Conservation (phyloP, 2,329 filamentous ascomycete genomes). For the Fusarium sulawesiense region DNA sequence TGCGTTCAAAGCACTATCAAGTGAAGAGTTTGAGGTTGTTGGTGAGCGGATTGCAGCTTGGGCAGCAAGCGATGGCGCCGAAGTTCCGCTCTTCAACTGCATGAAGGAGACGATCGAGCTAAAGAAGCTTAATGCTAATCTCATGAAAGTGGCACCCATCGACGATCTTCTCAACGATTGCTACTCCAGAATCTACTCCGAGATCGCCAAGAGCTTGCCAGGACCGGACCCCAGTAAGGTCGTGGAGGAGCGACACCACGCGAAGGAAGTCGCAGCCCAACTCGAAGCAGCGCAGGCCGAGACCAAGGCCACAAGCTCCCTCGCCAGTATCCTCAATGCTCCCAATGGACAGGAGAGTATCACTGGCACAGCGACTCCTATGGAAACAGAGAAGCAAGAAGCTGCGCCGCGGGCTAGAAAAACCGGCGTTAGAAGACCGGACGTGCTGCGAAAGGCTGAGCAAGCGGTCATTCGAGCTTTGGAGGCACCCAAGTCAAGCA, state of each 20-base stretch:
- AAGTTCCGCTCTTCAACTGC: conserved; percentile 61
- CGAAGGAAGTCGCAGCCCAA: conserved; percentile 55
- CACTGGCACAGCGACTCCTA: conserved; percentile 50
- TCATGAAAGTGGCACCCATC: conserved; percentile 87
- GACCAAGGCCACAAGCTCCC: conserved; percentile 51
- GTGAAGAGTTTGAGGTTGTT: conserved; percentile 69
- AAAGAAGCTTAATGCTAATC: conserved; percentile 81
- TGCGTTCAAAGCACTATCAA: conserved; percentile 64
- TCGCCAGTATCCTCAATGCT: conserved; percentile 58
- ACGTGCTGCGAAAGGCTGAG: conserved; percentile 71
- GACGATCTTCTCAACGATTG: conserved; percentile 95
- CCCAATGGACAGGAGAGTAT: conserved; percentile 54
- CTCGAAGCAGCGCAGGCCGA: conserved; percentile 51
- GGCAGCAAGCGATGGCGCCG: conserved; percentile 56
- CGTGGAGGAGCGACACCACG: conserved; percentile 59
- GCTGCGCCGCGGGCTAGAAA: conserved; percentile 55
- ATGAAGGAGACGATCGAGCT: conserved; percentile 69
- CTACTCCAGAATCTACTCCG: conserved; percentile 81
- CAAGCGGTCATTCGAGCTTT: conserved; percentile 64
- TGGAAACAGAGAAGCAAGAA: conserved; percentile 57
- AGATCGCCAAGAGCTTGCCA: conserved; percentile 70
- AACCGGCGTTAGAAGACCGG: conserved; percentile 63
- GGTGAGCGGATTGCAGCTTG: conserved; percentile 66
- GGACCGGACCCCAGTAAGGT: conserved; percentile 60
- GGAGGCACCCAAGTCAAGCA: conserved; percentile 61